Percentiles rank a stretch among this genome's conserved stretches.
phyloP scores from a whole-genome alignment of 306 rosid genomes.

The Quercus variabilis region DNA sequence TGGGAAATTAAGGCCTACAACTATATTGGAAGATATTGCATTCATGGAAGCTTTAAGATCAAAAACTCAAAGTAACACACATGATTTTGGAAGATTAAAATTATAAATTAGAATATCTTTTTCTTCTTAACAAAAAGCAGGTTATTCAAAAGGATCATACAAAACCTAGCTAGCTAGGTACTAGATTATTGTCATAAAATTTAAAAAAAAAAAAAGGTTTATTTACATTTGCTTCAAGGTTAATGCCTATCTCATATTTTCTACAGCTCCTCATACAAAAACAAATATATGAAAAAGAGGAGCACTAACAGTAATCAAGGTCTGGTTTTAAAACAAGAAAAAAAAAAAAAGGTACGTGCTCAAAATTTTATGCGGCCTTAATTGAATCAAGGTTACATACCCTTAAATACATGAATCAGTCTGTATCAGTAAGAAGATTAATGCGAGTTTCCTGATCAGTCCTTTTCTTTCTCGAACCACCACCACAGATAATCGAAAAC shows the following conservation, averaged over 20 bases:
- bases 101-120: too few relatives aligned
- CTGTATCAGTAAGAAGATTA: slow-evolving; percentile 27
- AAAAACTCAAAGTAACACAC: too few relatives aligned
- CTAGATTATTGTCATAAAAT: not conserved
- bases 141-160: not conserved
- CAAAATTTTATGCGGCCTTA: too few relatives aligned
- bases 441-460: slow-evolving; percentile 2
- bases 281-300: not conserved
- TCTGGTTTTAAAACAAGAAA: too few relatives aligned
- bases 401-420: slow-evolving; percentile 31
- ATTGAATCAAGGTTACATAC: too few relatives aligned
- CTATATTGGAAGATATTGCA: too few relatives aligned
- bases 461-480: slow-evolving; percentile 39
- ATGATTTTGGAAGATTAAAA: too few relatives aligned
- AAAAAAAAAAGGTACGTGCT: too few relatives aligned
- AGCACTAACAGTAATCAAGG: not conserved
- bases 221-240: not conserved
- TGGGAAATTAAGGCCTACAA: too few relatives aligned
- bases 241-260: not conserved
- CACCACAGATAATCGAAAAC: slow-evolving; percentile 58
- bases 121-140: not conserved
- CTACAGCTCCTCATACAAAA: not conserved
- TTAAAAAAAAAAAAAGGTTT: not conserved
- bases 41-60: too few relatives aligned
- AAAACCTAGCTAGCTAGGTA: not conserved